Conservation (phyloP, 371 early-diverging fungal genomes). For the Gilbertella persicaria region DNA sequence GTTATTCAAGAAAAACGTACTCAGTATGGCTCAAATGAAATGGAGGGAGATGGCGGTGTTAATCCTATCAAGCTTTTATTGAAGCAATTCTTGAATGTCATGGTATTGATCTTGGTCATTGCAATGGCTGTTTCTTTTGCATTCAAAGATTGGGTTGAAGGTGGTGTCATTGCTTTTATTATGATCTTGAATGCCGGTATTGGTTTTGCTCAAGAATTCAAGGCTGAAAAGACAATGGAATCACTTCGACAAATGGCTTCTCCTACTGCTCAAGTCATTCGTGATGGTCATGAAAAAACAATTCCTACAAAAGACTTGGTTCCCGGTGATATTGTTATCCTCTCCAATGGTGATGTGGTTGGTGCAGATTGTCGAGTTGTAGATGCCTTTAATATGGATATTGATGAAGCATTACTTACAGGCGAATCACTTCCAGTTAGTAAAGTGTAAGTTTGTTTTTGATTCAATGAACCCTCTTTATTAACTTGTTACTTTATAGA, state of each 20-base stretch:
- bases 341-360: constrained; percentile 82
- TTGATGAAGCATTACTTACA: constrained; percentile 86
- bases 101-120: constrained; percentile 79
- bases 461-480: neutral
- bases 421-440: constrained; percentile 52
- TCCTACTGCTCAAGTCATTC: constrained; percentile 74
- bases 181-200: constrained; percentile 80
- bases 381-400: constrained; percentile 79
- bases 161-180: constrained; percentile 72
- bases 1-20: constrained; percentile 52
- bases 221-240: constrained; percentile 88
- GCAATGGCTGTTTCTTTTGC: constrained; percentile 68
- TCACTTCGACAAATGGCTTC: constrained; percentile 83
- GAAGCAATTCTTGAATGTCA: constrained; percentile 76
- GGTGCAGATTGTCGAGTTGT: constrained; percentile 85
- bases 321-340: constrained; percentile 79
- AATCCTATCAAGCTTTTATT: constrained; percentile 64
- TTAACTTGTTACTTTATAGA: constrained; percentile 3
- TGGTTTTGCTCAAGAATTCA: constrained; percentile 87
- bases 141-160: constrained; percentile 68
- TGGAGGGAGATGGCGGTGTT: constrained; percentile 69
- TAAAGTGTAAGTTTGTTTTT: constrained; percentile 20
- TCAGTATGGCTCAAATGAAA: constrained; percentile 71
- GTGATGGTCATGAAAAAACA: constrained; percentile 64
- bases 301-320: constrained; percentile 72